phyloP scores from a whole-genome alignment of 2,329 filamentous ascomycete genomes.

The Cercospora zeae-maydis region DNA sequence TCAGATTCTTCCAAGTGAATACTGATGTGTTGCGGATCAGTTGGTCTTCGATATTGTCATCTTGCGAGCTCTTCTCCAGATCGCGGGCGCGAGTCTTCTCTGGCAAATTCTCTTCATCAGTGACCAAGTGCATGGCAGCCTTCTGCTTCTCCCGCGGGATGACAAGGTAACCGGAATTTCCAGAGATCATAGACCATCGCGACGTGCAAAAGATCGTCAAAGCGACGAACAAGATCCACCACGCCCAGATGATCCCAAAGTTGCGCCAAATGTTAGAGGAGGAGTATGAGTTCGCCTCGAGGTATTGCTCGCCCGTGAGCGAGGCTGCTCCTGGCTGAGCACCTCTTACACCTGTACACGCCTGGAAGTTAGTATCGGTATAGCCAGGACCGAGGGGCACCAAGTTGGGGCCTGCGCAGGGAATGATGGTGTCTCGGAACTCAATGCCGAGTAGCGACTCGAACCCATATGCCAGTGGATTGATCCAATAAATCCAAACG shows the following conservation, averaged over 20 bases:
- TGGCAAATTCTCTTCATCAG: constrained; percentile 21
- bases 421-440: constrained; percentile 57
- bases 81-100: constrained; percentile 14
- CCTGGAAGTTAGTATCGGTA: constrained; percentile 32
- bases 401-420: constrained; percentile 51
- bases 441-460: constrained; percentile 64
- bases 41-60: constrained; percentile 18
- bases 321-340: constrained; percentile 53
- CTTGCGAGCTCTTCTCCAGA: constrained; percentile 11
- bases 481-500: constrained; percentile 55
- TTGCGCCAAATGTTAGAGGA: constrained; percentile 51
- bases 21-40: constrained; percentile 62
- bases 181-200: constrained; percentile 51
- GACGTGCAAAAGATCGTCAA: constrained; percentile 58
- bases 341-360: constrained; percentile 51
- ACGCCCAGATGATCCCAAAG: constrained; percentile 64
- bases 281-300: constrained; percentile 50
- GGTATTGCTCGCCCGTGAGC: constrained; percentile 61
- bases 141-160: constrained; percentile 60
- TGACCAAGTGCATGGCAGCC: constrained; percentile 28
- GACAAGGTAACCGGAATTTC: constrained; percentile 44
- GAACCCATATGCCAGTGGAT: constrained; percentile 35
- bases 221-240: constrained; percentile 58
- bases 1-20: constrained; percentile 83
- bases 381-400: constrained; percentile 41